These are phyloP conservation scores for Apiotrichum sp. DNA, from an alignment of 1,284 basidiomycete genomes.

Conservation along the genomic window DNA sequence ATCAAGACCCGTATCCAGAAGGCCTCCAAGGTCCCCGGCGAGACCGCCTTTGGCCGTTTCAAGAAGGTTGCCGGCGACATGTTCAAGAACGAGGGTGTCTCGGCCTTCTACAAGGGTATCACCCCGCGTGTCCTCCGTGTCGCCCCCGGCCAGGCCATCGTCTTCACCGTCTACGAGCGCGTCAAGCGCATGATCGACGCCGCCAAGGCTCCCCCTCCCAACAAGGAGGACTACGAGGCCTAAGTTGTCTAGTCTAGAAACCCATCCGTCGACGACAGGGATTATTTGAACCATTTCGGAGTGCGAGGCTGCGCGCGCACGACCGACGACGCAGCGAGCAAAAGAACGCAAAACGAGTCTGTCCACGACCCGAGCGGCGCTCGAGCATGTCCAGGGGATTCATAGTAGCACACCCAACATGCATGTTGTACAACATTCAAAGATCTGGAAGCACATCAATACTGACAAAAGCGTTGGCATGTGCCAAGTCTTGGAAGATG, in stretches of 20 bases:
- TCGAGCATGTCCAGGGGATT: conserved; percentile 2
- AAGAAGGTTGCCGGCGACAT: conserved; percentile 76
- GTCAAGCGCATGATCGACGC: conserved; percentile 68
- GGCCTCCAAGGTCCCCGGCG: conserved; percentile 67
- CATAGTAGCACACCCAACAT: conserved; percentile 14
- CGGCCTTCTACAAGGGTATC: conserved; percentile 94
- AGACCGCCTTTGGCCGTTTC: conserved; percentile 67
- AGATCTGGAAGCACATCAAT: background rate
- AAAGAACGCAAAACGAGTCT: background rate
- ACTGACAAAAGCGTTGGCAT: background rate
- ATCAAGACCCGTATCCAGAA: conserved; percentile 88
- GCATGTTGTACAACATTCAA: conserved; percentile 21
- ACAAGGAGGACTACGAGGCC: conserved; percentile 18
- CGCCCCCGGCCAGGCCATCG: conserved; percentile 69
- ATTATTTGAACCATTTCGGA: background rate
- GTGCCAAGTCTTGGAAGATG: no score
- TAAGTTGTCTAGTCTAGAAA: conserved; percentile 2
- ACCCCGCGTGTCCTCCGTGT: conserved; percentile 94
- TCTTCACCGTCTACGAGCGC: conserved; percentile 66
- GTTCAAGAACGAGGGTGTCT: conserved; percentile 84
- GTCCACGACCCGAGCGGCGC: background rate
- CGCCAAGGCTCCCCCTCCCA: conserved; percentile 53
- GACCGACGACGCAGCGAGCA: background rate
- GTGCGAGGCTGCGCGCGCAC: background rate
- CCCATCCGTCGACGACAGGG: background rate